Evolutionary conservation across 2,329 filamentous ascomycete genomes (phyloP).

Genomic region (Neonectria punicea): DNA sequence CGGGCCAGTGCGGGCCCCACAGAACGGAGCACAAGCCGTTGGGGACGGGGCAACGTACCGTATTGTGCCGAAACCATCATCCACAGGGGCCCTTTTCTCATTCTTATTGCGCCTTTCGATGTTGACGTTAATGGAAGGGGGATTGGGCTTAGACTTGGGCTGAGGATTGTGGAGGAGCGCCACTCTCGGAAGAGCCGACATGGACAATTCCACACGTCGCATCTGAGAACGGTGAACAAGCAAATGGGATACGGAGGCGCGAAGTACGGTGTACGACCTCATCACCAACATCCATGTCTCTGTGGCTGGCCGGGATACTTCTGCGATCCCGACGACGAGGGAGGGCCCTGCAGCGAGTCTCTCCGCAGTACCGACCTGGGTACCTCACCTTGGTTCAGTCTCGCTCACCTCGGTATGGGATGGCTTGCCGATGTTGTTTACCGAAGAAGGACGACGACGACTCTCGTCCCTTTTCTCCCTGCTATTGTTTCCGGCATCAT

Average conservation of each 20-base stretch:
- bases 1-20: slow-evolving; percentile 29
- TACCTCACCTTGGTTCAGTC: slow-evolving; percentile 17
- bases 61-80: background rate
- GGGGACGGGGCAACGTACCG: slow-evolving; percentile 1
- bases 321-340: slow-evolving; percentile 12
- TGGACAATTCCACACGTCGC: slow-evolving; percentile 9
- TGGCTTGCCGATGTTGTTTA: background rate
- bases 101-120: background rate
- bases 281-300: slow-evolving; percentile 4
- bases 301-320: slow-evolving; percentile 1
- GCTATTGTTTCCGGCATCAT: slow-evolving; percentile 16
- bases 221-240: background rate
- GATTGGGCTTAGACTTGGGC: background rate
- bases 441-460: background rate
- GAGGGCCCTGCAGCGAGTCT: slow-evolving; percentile 6
- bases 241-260: background rate
- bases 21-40: slow-evolving; percentile 26
- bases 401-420: slow-evolving; percentile 19
- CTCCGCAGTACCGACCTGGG: slow-evolving; percentile 22
- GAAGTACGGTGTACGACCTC: background rate
- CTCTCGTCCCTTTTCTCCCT: background rate
- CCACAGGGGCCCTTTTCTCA: background rate
- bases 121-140: slow-evolving; percentile 10
- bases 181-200: slow-evolving; percentile 5
- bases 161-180: slow-evolving; percentile 8